Evolutionary conservation across 805 yeast genomes (phyloP).

Genomic region (Saccharomycopsis guyanensis): DNA sequence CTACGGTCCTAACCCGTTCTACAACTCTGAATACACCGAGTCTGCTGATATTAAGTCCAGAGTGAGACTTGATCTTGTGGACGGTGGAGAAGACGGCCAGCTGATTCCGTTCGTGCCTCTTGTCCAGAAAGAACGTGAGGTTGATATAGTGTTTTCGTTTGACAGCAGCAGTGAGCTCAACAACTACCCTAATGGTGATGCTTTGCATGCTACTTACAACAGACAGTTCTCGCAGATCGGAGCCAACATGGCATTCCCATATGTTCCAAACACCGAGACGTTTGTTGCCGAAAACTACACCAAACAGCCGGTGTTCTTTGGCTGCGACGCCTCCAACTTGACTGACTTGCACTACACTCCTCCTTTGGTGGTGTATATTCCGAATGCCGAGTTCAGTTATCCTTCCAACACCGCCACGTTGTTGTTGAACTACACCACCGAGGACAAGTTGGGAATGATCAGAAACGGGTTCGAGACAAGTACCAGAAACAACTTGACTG

Average conservation of each 20-base stretch:
- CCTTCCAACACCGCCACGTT: constrained; percentile 67
- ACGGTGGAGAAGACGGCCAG: constrained; percentile 44
- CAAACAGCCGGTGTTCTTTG: constrained; percentile 70
- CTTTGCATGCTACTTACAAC: constrained; percentile 34
- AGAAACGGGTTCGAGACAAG: constrained; percentile 68
- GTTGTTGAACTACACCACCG: constrained; percentile 50
- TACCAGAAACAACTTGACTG: constrained; percentile 58
- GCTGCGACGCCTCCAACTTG: constrained; percentile 63
- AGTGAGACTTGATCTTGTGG: constrained; percentile 34
- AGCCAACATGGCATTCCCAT: constrained; percentile 61
- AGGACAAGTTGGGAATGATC: constrained; percentile 51
- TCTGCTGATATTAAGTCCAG: constrained; percentile 25
- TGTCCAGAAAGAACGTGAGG: constrained; percentile 34
- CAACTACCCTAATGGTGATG: constrained; percentile 40
- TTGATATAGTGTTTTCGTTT: constrained; percentile 39
- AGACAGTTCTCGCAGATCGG: constrained; percentile 41
- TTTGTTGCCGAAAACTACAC: constrained; percentile 56
- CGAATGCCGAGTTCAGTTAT: constrained; percentile 59
- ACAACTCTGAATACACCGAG: constrained; percentile 5
- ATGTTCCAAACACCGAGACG: constrained; percentile 63
- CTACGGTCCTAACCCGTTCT: constrained; percentile 22
- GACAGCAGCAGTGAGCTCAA: constrained; percentile 42
- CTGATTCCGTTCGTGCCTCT: constrained; percentile 40
- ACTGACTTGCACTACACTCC: constrained; percentile 49
- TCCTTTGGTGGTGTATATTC: constrained; percentile 68